Percentiles rank a stretch among this genome's conserved stretches.
phyloP scores from a whole-genome alignment of 2,329 filamentous ascomycete genomes.

The Pleomassaria siparia region DNA sequence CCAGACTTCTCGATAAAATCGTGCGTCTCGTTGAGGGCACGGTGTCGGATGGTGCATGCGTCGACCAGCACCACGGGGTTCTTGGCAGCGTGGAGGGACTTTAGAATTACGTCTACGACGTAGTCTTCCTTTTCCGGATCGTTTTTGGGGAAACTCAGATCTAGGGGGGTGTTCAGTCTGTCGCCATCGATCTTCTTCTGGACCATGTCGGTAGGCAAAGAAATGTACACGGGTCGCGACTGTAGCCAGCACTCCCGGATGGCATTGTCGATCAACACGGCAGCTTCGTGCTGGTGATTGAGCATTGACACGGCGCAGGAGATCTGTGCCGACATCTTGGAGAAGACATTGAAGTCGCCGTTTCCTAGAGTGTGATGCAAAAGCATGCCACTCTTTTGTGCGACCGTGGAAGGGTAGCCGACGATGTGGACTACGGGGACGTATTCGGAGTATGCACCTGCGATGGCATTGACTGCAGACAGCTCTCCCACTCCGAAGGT shows the following conservation, averaged over 20 bases:
- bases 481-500: constrained; percentile 54
- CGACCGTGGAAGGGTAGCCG: constrained; percentile 46
- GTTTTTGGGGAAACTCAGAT: constrained; percentile 65
- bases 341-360: constrained; percentile 79
- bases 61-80: constrained; percentile 80
- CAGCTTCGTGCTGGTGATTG: constrained; percentile 68
- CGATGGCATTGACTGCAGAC: constrained; percentile 50
- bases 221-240: constrained; percentile 80
- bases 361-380: constrained; percentile 53
- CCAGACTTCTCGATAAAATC: constrained; percentile 71
- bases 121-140: constrained; percentile 74
- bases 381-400: constrained; percentile 45
- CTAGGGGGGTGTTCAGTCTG: constrained; percentile 69
- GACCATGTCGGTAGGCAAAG: constrained; percentile 79
- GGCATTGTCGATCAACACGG: constrained; percentile 74
- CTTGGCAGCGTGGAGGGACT: constrained; percentile 71
- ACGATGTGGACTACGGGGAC: constrained; percentile 53
- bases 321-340: constrained; percentile 72
- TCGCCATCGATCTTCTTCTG: constrained; percentile 74
- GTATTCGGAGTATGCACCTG: constrained; percentile 51
- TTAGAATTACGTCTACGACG: constrained; percentile 77
- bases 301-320: constrained; percentile 72
- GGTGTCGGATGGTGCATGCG: constrained; percentile 77
- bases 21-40: constrained; percentile 71
- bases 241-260: constrained; percentile 73